A percentile compares a stretch with the other conserved stretches of the same genome.
Conservation (phyloP, 2,329 filamentous ascomycete genomes). For the Colletotrichum lini region DNA sequence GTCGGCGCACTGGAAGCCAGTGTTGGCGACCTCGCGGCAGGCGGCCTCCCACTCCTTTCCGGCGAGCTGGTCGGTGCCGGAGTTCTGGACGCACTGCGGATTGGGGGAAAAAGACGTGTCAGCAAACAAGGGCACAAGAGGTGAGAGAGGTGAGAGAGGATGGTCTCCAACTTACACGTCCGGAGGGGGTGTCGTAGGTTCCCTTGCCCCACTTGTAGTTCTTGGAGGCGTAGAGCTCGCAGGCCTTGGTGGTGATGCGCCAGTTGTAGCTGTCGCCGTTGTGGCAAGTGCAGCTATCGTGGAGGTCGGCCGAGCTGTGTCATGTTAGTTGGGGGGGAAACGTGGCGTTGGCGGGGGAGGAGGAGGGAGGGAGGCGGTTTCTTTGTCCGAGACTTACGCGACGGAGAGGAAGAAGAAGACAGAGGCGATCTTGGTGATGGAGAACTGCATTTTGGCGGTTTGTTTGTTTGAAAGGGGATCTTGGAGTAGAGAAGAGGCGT, state of each 20-base stretch:
- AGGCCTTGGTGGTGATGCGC: conserved; percentile 45
- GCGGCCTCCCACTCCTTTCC: conserved; percentile 43
- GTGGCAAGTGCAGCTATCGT: conserved; percentile 44
- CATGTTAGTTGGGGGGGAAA: neutral
- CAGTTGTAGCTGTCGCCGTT: conserved; percentile 47
- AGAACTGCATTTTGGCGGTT: conserved; percentile 40
- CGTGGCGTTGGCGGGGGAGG: too few species aligned
- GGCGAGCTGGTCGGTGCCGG: conserved; percentile 34
- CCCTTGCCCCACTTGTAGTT: conserved; percentile 39
- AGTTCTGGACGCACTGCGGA: conserved; percentile 36
- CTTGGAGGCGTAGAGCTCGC: conserved; percentile 39
- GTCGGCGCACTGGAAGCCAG: conserved; percentile 44
- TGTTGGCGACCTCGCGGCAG: conserved; percentile 41
- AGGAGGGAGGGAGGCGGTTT: too few species aligned
- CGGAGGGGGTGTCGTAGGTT: conserved; percentile 39
- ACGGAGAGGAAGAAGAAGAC: conserved; percentile 25
- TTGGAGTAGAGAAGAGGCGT: neutral
- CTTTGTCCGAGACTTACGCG: conserved; percentile 19
- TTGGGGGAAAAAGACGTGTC: too few species aligned
- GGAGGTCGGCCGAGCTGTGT: conserved; percentile 44
- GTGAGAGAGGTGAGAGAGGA: neutral
- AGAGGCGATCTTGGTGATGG: conserved; percentile 34
- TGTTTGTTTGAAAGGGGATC: neutral
- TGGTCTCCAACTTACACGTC: conserved; percentile 29
- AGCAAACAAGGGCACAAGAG: neutral